Percentiles rank a stretch among this genome's conserved stretches.
Conservation (phyloP, 2,329 filamentous ascomycete genomes). For the Epichloe sibirici region DNA sequence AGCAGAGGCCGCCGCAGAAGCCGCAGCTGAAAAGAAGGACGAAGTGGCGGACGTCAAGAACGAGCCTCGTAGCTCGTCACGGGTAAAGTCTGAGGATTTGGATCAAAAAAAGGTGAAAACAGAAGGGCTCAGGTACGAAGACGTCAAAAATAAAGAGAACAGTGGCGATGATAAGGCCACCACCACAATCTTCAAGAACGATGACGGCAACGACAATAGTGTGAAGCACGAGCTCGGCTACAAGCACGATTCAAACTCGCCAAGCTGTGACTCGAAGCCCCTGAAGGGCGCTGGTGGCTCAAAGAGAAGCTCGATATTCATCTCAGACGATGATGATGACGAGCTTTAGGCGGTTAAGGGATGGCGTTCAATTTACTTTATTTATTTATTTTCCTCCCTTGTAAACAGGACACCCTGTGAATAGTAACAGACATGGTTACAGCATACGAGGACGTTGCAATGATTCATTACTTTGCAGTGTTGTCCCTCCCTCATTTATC, state of each 20-base stretch:
- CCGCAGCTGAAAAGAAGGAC: background rate
- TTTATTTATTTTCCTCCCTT: background rate
- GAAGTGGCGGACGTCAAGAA: slow-evolving; percentile 4
- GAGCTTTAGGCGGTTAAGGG: slow-evolving; percentile 1
- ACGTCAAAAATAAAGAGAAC: slow-evolving; percentile 6
- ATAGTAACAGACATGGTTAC: too few relatives aligned
- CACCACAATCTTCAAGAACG: background rate
- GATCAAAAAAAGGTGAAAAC: slow-evolving; percentile 1
- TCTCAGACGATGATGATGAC: slow-evolving; percentile 26
- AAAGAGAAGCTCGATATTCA: slow-evolving; percentile 23
- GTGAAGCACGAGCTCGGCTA: background rate
- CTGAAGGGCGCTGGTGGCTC: slow-evolving; percentile 10
- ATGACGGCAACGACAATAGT: background rate
- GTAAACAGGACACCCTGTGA: too few relatives aligned
- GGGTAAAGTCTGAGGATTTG: slow-evolving; percentile 1
- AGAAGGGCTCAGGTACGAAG: slow-evolving; percentile 5
- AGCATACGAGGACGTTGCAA: too few relatives aligned
- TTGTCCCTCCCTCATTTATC: background rate
- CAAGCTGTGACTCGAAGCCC: slow-evolving; percentile 2
- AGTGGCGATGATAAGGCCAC: background rate
- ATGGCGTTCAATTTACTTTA: background rate
- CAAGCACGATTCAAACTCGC: background rate
- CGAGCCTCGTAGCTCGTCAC: background rate
- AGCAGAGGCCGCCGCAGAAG: background rate
- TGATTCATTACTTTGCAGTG: background rate